Base-by-base conservation (phyloP, 345 rosid species). In the Kernera saxatilis region DNA sequence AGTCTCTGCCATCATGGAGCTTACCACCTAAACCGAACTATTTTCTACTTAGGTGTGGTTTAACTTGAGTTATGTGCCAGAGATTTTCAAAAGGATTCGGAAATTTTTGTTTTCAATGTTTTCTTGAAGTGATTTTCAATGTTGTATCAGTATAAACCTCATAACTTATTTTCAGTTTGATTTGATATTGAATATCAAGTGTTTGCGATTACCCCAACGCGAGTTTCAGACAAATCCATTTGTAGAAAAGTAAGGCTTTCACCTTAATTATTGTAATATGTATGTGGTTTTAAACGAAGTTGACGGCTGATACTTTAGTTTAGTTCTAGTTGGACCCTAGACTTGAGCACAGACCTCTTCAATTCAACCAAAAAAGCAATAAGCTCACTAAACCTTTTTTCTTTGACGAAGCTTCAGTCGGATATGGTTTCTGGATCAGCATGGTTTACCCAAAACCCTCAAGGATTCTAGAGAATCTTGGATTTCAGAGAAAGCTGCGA, bases 1-100 rank as follows among this genome's bases (percentile, higher is more conserved):
- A 18, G 98, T 92, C 55, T 46, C 88, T 53, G 96, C 98, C 60
- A 92, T 92, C 45, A 87, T 92, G 96, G 98, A 92, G 75, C 98
- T 92, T 33, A 92, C 98, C 50, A 84, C 72, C 64, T 92, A 77
- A 70, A 70, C 48, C 75, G 0, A 55, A 39, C 23, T 48, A 21
- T 23, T 76, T 64, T 76, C 63, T 39, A 23, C 55, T 37, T 55
- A 39, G 59, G 12, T 52, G 35, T 45, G 60, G 58, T 44, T 69
- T 44, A 83, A 79, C 45, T 77, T 77, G 32, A 79, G 86, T 57
- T 75, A 72, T 64, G 81, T 82, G 53, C 30, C 58, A 68, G 70
- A 32, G 70, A 72, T 63, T 43, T 14, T 61, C 74, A 32, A 19
- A 25, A 17, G 25, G 33, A 33, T 60, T 43, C 11, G 18, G 48